phyloP scores from a whole-genome alignment of 139 green algal species.

The Micractinium conductrix region DNA sequence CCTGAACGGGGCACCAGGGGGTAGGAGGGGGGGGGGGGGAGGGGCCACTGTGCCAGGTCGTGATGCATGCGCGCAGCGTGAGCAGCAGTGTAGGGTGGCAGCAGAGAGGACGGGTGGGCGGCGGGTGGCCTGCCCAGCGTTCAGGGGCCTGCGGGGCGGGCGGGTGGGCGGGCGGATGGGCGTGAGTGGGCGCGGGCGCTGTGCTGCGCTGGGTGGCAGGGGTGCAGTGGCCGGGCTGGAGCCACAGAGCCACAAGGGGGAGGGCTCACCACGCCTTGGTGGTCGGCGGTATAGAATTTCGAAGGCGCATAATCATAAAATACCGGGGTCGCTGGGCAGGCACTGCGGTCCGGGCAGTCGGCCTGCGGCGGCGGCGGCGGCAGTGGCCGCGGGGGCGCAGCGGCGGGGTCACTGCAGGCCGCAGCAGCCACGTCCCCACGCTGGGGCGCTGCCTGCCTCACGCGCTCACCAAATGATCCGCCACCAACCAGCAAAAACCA shows the following conservation, averaged over 20 bases:
- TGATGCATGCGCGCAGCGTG: no score
- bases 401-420: no score
- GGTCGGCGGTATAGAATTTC: not conserved
- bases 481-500: no score
- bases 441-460: no score
- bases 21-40: not conserved
- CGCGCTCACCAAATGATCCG: no score
- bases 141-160: not conserved
- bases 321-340: no score
- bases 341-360: no score
- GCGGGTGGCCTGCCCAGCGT: not conserved
- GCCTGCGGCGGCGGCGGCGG: no score
- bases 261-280: constrained; percentile 6
- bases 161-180: not conserved
- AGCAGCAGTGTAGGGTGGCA: not conserved
- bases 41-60: no score
- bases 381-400: no score
- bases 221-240: not conserved
- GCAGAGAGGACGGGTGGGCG: not conserved
- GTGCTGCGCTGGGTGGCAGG: no score
- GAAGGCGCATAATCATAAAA: not conserved
- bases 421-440: no score
- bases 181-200: not conserved
- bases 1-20: constrained; percentile 33
- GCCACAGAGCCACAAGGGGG: not conserved